Evolutionary conservation across 2,329 filamentous ascomycete species (phyloP), one percentile per base, ranked within the genome.

Genomic region (Hirsutella rhossiliensis): DNA sequence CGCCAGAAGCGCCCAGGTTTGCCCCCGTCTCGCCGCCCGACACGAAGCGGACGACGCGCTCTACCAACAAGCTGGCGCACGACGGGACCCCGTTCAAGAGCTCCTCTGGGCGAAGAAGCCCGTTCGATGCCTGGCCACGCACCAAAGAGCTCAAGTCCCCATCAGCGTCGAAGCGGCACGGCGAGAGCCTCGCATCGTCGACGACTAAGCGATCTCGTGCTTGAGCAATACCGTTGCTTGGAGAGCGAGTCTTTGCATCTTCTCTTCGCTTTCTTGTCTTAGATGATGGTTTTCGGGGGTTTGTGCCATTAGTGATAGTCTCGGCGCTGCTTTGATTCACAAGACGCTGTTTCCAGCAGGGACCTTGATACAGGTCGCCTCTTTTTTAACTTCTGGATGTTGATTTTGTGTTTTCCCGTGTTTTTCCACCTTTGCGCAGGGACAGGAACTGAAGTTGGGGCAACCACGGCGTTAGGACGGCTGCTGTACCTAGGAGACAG

Each of bases 61-160:
- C 72, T 12, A 56, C 66, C 39, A 71, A 72, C 55, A 76, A 73
- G 64, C 65, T 72, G 44, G 52, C 57, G 28, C 62, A 64, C 4
- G 63, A 65, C 12, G 49, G 57, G 11, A 67, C 67, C 9, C 67
- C 72, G 1, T 53, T 65, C 49, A 72, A 67, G 51, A 47, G 47
- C 51, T 46, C 52, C 47, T 58, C 57, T 46, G 54, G 54, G 38
- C 56, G 65, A 50, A 66, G 64, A 45, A 80, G 74, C 52, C 78
- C 77, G 3, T 87, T 87, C 53, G 79, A 84, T 52, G 69, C 69
- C 34, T 87, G 82, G 82, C 74, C 69, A 49, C 76, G 80, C 46
- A 77, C 76, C 52, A 87, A 87, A 68, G 65, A 60, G 50, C 62
- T 52, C 60, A 47, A 65, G 66, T 47, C 67, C 58, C 48, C 66